Evolutionary conservation across 1,284 basidiomycete genomes (phyloP), one percentile per base, ranked within the genome.

Genomic region (Ustilago loliicola): DNA sequence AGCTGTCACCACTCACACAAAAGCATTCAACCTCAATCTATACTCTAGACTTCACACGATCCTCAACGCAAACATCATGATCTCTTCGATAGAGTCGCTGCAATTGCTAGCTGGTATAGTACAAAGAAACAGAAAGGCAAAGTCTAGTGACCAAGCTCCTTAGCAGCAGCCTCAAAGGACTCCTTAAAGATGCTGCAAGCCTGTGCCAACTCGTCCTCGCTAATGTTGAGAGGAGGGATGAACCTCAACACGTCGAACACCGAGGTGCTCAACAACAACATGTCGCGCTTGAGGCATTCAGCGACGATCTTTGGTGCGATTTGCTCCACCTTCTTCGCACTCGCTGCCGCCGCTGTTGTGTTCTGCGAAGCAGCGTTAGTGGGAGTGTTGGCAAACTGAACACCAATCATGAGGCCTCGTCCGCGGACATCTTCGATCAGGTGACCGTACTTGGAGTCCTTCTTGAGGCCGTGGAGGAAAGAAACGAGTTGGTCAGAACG

Each of bases 381-480:
- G 1, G 59, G 32, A 1, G 62, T 45, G 36, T 58, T 53, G 6
- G 57, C 47, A 53, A 85, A 85, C 60, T 85, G 84, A 27, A 85
- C 71, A 13, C 83, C 84, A 23, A 85, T 79, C 84, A 85, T 85
- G 5, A 85, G 72, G 10, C 84, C 84, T 11, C 55, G 51, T 4
- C 84, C 84, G 13, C 84, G 82, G n/a, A 85, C 57, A 40, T 83
- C 77, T 60, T 85, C 80, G 67, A 85, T 85, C 6, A 82, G 55
- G 40, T 74, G 62, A 21, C 82, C 83, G 53, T 66, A 65, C 9
- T 71, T 58, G 15, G 76, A 53, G 17, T 69, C 72, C 21, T 79
- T 48, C 27, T 72, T 63, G 29, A 85, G 66, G 10, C 17, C 25
- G 2, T 69, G 38, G 15, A 85, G 77, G 60, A 80, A 80, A 23